Evolutionary conservation across 148 eudicot genomes (phyloP), one percentile per base, ranked within the genome.

Genomic region (Euryodendron excelsum): DNA sequence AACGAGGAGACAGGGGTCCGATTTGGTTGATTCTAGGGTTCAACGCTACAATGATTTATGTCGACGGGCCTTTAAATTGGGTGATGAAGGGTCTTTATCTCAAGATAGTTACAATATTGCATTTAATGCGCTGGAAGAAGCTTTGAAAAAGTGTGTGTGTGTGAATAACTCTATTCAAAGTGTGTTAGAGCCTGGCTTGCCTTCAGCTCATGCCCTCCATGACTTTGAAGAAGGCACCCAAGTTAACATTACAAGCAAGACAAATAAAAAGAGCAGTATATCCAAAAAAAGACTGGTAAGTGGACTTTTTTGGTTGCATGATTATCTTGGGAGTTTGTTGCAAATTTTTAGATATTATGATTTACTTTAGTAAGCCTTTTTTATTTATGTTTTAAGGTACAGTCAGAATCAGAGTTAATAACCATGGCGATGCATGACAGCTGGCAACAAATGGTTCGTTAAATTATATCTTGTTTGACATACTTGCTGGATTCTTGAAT

Each of bases 71-170:
- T 23, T 69, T 75, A 69, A 74, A 70, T 21, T 82, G 48, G 76
- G 82, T 39, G 85, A 82, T 68, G 82, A 78, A 65, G 85, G 79
- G 23, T 82, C 85, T 36, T 50, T 82, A 69, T 82, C 82, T 60
- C 56, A 63, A 65, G 82, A 74, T 47, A 75, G 79, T 75, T 82
- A 82, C 47, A 47, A 39, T 23, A 55, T 79, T 47, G 85, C 82
- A 68, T 74, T 50, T 68, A 58, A 75, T 30, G 77, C 81, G 13
- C 65, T 82, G 60, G 82, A 79, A 69, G 78, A 60, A 69, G 70
- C 85, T 56, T 65, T 82, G 76, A 68, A 58, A 31, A 77, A 75
- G 60, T 82, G 79, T 79, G 79, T 58, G 79, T 70, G 37, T 27
- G 61, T 53, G 56, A 82, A 79, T 27, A 48, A 50, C 64, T 78